Conservation (phyloP, 306 rosid genomes). For the Potentilla sterilis region DNA sequence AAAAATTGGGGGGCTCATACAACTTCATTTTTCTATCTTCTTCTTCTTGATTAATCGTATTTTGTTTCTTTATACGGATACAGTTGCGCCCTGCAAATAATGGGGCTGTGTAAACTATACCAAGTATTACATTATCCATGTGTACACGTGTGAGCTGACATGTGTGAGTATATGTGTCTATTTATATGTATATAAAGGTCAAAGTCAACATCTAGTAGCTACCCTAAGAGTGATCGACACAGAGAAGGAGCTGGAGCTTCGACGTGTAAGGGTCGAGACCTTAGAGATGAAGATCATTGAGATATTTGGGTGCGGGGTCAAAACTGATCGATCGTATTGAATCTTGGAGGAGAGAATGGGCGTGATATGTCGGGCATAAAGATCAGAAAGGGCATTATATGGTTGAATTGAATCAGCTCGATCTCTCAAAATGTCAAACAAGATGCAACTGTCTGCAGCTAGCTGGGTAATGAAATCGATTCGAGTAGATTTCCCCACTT, state of each 20-base stretch:
- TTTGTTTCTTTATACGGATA: not conserved
- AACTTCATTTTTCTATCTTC: not conserved
- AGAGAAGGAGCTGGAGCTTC: not conserved
- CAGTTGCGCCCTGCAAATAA: not conserved
- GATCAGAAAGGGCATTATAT: not conserved
- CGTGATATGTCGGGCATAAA: not conserved
- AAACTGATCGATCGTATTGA: not conserved
- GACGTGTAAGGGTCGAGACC: not conserved
- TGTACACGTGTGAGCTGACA: constrained; percentile 10
- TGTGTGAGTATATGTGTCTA: not conserved
- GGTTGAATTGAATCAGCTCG: not conserved
- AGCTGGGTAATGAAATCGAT: constrained; percentile 2
- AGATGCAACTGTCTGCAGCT: not conserved
- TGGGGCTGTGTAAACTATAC: not conserved
- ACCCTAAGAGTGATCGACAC: not conserved
- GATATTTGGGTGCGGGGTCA: not conserved
- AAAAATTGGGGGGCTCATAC: not conserved
- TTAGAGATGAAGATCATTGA: not conserved
- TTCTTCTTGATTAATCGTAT: not conserved
- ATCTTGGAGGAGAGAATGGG: not conserved
- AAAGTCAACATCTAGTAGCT: constrained; percentile 13
- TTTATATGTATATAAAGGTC: not conserved
- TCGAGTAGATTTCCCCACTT: not conserved
- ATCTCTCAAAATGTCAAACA: constrained; percentile 16
- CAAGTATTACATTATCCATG: not conserved